Evolutionary conservation across 1,284 basidiomycete species (phyloP), one percentile per base, ranked within the genome.

Genomic region (Anthracocystis setariae): DNA sequence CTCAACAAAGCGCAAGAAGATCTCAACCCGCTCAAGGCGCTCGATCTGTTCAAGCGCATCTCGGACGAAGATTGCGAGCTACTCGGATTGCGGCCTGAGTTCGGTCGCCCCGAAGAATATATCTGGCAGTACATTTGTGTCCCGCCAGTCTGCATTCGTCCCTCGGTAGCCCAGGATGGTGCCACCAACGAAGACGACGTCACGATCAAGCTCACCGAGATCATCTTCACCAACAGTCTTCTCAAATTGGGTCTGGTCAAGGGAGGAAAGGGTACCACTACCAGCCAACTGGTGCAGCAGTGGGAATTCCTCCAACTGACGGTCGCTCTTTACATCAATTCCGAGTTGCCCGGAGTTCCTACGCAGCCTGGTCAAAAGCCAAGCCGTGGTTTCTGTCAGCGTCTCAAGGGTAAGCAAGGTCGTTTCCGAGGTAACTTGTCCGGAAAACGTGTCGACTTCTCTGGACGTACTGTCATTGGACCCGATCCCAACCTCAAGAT

Each of bases 101-200:
- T 90, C 78, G 94, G 94, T 53, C 86, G 96, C 55, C 96, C 96
- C 2, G 96, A 99, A 85, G 92, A 98, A 82, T 98, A 95, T 82
- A 90, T 99, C 59, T 99, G 96, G 96, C 95, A 98, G 84, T 98
- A 98, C 84, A 90, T 99, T 17, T 96, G 94, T 32, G 96, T 98
- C 15, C 96, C 96, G 18, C 96, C 96, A 0, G 94, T 97, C 38
- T 96, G 93, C 82, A 98, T 98, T 61, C 90, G 96, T 43, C 96
- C 96, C 0, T 97, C 94, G 5, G 96, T 99, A 1, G 91, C 92
- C 0, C 96, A 98, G 83, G 96, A 99, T 91, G 74, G 76, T 51
- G 78, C 73, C 17, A 82, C 79, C 37, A 99, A 98, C 81, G 96
- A 99, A 85, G 96, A 99, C 78, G 96, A 99, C 83, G 86, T 99